phyloP scores from a whole-genome alignment of 305 asterid species.

The Withania somnifera region DNA sequence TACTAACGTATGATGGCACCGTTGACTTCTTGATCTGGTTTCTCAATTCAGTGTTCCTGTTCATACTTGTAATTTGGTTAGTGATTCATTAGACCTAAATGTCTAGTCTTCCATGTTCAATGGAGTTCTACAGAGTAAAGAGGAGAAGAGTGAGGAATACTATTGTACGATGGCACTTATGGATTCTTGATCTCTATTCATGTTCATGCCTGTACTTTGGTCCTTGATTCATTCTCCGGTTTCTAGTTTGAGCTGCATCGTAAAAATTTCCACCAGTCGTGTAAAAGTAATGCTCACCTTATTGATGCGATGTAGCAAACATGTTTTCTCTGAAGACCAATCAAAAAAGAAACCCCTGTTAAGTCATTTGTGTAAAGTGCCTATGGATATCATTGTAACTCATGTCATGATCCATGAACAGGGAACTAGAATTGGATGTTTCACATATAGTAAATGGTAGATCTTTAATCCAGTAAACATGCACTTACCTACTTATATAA shows the following conservation, averaged over 20 bases:
- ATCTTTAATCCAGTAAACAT: not conserved
- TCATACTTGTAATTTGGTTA: not conserved
- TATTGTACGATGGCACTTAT: not conserved
- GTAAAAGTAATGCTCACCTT: not conserved
- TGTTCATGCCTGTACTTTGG: not conserved
- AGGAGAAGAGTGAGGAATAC: not conserved
- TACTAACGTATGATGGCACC: not conserved
- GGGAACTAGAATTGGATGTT: not conserved
- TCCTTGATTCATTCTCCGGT: not conserved
- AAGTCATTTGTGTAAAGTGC: not conserved
- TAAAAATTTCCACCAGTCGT: not conserved
- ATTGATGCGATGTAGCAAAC: not conserved
- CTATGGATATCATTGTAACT: not conserved
- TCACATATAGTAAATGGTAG: not conserved
- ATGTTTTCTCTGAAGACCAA: not conserved
- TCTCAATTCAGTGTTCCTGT: not conserved
- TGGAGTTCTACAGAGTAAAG: not conserved
- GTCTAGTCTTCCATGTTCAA: not conserved
- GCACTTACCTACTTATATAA: not conserved
- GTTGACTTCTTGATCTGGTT: not conserved
- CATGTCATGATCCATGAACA: not conserved
- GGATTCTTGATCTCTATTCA: not conserved
- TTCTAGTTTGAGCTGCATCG: not conserved
- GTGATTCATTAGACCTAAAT: not conserved
- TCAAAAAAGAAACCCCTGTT: not conserved